phyloP scores from a whole-genome alignment of 176 grass and related monocot genomes.

The Ampelocalamus luodianensis region DNA sequence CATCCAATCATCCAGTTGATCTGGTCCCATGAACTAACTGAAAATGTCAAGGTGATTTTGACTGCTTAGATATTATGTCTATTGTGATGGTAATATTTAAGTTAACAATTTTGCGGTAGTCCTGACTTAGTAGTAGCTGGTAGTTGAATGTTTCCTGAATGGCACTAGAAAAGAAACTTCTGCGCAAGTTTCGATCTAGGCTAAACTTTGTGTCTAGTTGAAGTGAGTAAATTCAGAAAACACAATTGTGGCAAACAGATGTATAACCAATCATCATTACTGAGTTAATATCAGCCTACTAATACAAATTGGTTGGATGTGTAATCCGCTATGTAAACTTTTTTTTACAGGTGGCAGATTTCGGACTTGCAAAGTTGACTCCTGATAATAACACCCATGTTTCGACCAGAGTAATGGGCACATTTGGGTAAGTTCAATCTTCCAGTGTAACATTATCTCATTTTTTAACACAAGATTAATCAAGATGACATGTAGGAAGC shows the following conservation, averaged over 20 bases:
- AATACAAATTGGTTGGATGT: not conserved
- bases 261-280: slow-evolving; percentile 31
- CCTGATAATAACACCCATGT: slow-evolving; percentile 86
- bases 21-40: not conserved
- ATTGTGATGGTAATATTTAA: not conserved
- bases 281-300: slow-evolving; percentile 30
- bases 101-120: not conserved
- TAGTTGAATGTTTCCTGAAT: not conserved
- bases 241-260: not conserved
- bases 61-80: not conserved
- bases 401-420: slow-evolving; percentile 96
- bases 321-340: slow-evolving; percentile 19
- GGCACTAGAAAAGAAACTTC: not conserved
- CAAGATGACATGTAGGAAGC: not conserved
- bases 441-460: slow-evolving; percentile 18
- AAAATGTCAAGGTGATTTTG: not conserved
- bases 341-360: slow-evolving; percentile 88
- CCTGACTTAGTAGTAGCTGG: slow-evolving; percentile 3
- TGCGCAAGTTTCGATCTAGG: not conserved
- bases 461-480: slow-evolving; percentile 1
- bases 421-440: slow-evolving; percentile 74
- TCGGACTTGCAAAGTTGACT: slow-evolving; percentile 91
- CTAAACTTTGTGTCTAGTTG: slow-evolving; percentile 26
- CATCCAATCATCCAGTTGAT: not conserved
- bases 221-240: slow-evolving; percentile 26